A percentile compares a stretch with the other conserved stretches of the same genome.
phyloP scores from a whole-genome alignment of 2,329 filamentous ascomycete species.

The Monilinia vaccinii-corymbosi region DNA sequence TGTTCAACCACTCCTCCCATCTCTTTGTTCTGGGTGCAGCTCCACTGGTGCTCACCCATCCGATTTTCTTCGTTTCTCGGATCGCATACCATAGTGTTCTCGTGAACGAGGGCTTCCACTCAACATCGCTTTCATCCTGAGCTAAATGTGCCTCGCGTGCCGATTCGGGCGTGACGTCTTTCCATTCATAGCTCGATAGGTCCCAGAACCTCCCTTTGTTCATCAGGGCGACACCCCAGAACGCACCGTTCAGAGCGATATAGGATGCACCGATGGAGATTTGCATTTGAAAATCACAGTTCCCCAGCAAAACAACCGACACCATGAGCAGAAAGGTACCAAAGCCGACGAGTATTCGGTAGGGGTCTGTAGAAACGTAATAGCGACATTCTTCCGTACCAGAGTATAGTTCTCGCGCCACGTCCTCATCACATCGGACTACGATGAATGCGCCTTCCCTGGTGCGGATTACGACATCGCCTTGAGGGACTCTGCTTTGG shows the following conservation, averaged over 20 bases:
- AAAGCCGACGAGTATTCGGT: slow-evolving; percentile 45
- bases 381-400: slow-evolving; percentile 53
- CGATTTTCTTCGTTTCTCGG: slow-evolving; percentile 40
- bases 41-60: slow-evolving; percentile 44
- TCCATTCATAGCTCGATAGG: slow-evolving; percentile 40
- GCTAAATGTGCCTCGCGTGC: slow-evolving; percentile 31
- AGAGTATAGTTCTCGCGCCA: slow-evolving; percentile 53
- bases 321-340: slow-evolving; percentile 54
- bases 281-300: slow-evolving; percentile 52
- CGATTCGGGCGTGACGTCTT: slow-evolving; percentile 35
- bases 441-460: slow-evolving; percentile 51
- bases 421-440: slow-evolving; percentile 47
- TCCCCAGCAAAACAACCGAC: slow-evolving; percentile 51
- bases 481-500: slow-evolving; percentile 37
- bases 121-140: slow-evolving; percentile 30
- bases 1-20: slow-evolving; percentile 45
- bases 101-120: slow-evolving; percentile 42
- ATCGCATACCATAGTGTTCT: slow-evolving; percentile 51
- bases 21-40: slow-evolving; percentile 41
- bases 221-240: slow-evolving; percentile 37
- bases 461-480: slow-evolving; percentile 54
- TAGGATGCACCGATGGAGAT: slow-evolving; percentile 49
- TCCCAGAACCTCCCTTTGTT: slow-evolving; percentile 46
- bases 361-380: slow-evolving; percentile 36
- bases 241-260: slow-evolving; percentile 49